These are phyloP conservation scores for Rhynchospora pubera DNA, from an alignment of 176 grass and related monocot genomes.

Conservation along the genomic window DNA sequence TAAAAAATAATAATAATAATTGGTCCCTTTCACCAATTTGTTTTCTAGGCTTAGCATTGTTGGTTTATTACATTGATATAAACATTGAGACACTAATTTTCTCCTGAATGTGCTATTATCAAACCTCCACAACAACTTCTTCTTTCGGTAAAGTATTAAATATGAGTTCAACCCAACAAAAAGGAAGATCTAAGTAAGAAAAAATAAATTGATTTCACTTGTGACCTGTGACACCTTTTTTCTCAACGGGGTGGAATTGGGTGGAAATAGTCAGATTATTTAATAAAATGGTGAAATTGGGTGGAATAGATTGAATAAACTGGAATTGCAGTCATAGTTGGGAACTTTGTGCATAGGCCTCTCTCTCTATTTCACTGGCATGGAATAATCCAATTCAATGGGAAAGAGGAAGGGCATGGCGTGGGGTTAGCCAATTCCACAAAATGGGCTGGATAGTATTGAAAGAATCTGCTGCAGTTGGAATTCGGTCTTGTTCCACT, in stretches of 20 bases:
- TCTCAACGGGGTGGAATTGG: neutral
- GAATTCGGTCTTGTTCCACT: neutral
- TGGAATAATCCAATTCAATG: neutral
- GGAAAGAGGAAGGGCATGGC: neutral
- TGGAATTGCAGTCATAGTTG: neutral
- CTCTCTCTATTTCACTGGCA: neutral
- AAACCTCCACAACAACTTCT: neutral
- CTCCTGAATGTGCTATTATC: neutral
- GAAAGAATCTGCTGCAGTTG: neutral
- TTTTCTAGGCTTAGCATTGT: slow-evolving; percentile 1
- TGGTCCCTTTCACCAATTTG: neutral
- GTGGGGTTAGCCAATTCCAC: neutral
- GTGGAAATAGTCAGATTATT: neutral
- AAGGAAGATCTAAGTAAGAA: neutral
- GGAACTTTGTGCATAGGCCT: neutral
- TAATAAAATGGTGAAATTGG: neutral
- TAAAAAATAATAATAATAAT: too few relatives aligned
- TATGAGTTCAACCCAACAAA: neutral
- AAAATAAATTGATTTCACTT: neutral
- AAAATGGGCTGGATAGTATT: neutral
- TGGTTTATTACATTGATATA: neutral
- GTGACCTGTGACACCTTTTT: neutral
- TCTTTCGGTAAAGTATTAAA: neutral
- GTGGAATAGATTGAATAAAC: neutral
- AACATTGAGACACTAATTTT: neutral